Base-by-base conservation (phyloP, 495 filamentous ascomycete species). In the Podospora comata region DNA sequence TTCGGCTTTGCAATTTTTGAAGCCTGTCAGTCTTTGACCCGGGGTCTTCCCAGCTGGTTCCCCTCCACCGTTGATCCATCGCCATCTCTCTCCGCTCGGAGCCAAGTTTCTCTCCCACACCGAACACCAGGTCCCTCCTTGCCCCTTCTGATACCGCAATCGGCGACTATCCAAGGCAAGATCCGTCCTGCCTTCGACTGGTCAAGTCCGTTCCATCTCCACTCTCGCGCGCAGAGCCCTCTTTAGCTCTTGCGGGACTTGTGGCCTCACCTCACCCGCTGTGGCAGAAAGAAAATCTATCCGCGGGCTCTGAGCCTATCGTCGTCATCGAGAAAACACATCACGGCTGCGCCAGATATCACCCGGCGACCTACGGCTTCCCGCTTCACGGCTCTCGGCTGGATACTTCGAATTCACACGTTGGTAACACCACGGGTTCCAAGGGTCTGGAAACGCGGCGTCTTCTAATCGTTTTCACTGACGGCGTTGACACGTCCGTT, bases 111-210 rank as follows among this genome's bases (percentile, higher is more conserved):
- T 69, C 65, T 59, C 62, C 18, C 30, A 39, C 61, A 18, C 61
- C n/a, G 13, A n/a, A n/a, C 61, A 16, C 60, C 30, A 62, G 27
- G 19, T 63, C 57, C 32, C 6, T 18, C 66, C 27, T 48, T 64
- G 62, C 58, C 65, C 68, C 63, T 72, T 73, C 71, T 71, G 69
- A 69, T 69, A 69, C 68, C 71, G 64, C 66, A 70, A 70, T 75
- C 73, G 64, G 68, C 71, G 53, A 74, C 71, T 69, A 34, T 65
- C 71, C 60, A 71, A 68, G 65, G 63, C 70, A 72, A 74, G 60
- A 66, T 57, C 64, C 54, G 60, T 70, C 63, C 66, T 66, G 70
- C 70, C 66, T 69, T 74, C 53, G 65, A 34, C 16, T 32, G 30
- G n/a, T 55, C 65, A 65, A 68, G 65, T 60, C 64, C 68, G 71